Evolutionary conservation across 208 protist species (phyloP), one percentile per base, ranked within the genome.

Genomic region (Crithidia acanthocephali): DNA sequence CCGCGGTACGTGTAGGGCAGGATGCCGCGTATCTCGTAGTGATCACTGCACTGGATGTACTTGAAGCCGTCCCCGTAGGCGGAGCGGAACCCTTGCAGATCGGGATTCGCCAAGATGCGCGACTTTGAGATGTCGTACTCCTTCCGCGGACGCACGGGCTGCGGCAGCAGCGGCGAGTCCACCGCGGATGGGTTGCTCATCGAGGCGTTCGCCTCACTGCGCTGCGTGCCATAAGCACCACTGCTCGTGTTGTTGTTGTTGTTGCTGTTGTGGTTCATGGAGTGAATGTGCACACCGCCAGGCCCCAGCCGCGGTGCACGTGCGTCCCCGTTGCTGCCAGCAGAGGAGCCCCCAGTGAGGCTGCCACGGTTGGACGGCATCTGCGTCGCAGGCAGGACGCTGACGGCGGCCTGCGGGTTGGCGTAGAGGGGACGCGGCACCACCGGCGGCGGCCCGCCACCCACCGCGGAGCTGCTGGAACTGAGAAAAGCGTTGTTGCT

Each of bases 1-100:
- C 69, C 76, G 10, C 76, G 77, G 77, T 84, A 95, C 5, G 40
- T 79, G 77, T 95, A 95, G 40, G 86, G 86, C 32, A 95, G 64
- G 11, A 91, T 64, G 25, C 90, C 90, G 18, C 76, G 71, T 30
- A 90, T 77, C 53, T 89, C 72, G 61, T 86, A 85, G 58, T 79
- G 68, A 37, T 87, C 73, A 59, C 60, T 64, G 57, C 68, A 87
- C 64, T 88, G 80, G 11, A 76, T 53, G 60, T 81, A 87, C 9
- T 71, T 71, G 76, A 95, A 95, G 15, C 74, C 84, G 53, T 82
- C 74, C 0, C 84, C 86, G 64, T 81, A 95, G 42, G 65, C 56
- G 28, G 63, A 67, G 57, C 84, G 84, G 57, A 95, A 92, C 9
- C 73, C 72, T 2, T 79, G 64, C 68, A 95, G 53, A 40, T 93